A percentile compares a stretch with the other conserved stretches of the same genome.
Conservation (phyloP, 2,329 filamentous ascomycete species). For the Cordyceps pruinosa region DNA sequence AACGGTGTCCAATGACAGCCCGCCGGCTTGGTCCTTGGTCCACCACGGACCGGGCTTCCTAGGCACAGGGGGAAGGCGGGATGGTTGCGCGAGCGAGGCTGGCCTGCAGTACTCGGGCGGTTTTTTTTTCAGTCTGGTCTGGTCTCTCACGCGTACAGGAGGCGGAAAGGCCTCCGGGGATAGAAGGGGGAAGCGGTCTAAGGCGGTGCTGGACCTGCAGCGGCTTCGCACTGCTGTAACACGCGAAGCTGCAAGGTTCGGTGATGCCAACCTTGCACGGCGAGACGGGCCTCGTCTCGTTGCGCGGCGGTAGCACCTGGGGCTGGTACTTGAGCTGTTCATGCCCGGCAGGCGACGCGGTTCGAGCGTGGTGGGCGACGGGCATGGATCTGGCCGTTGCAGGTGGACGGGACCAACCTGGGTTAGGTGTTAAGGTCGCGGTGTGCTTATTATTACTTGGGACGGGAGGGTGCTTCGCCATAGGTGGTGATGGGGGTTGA, state of each 20-base stretch:
- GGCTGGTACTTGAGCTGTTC: not conserved
- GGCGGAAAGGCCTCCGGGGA: no score
- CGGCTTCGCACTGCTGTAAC: not conserved
- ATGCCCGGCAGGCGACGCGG: no score
- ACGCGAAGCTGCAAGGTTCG: not conserved
- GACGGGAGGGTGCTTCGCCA: not conserved
- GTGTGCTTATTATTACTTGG: not conserved
- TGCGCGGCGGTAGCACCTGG: not conserved
- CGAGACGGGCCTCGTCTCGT: no score
- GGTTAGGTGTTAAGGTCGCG: not conserved
- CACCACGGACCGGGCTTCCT: not conserved
- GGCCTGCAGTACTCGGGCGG: not conserved
- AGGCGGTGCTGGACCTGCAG: not conserved
- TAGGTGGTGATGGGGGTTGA: not conserved
- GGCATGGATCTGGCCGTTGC: not conserved
- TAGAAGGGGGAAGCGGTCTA: no score
- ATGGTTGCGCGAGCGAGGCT: not conserved
- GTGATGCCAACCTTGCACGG: not conserved
- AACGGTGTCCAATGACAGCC: conserved; percentile 13
- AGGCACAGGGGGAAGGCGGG: not conserved
- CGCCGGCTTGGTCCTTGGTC: not conserved
- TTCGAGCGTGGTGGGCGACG: not conserved
- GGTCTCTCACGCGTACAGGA: no score
- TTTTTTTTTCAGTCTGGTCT: no score
- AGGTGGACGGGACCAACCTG: not conserved